Evolutionary conservation across 1,139 yeast genomes (phyloP), one percentile per base, ranked within the genome.

Genomic region (Pichiaceae sp.): DNA sequence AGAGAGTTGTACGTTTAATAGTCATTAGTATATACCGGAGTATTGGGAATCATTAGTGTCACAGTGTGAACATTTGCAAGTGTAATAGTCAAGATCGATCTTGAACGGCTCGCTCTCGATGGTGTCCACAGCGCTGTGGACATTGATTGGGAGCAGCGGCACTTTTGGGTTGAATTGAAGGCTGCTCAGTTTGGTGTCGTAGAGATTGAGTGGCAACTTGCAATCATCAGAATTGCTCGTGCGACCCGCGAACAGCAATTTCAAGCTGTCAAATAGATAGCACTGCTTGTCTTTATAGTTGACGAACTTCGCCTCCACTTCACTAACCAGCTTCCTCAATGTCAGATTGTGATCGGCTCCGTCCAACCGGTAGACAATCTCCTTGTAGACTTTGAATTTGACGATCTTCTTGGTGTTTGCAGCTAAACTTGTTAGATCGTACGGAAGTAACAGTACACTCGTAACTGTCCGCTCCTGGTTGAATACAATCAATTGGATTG

Each of bases 401-500:
- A 46, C 26, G 21, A 50, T 41, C 25, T 45, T 47, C 34, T 51
- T 50, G 23, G 38, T 37, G 32, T 49, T 44, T 18, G 38, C 37
- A 2, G 57, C 49, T 49, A 66, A 46, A 12, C 47, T 47, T 2
- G 57, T 37, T 24, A 65, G 42, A 39, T 66, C 60, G 42, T 63
- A 66, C n/a, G 65, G 62, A 16, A 67, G 45, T 21, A 64, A 40
- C 27, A 64, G 54, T 27, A 63, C 42, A 28, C 59, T 57, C 12
- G 61, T 57, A 2, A 64, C 60, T 2, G 66, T 63, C 34, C 56
- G 55, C 37, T 67, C 63, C 23, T 56, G 52, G 44, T 68, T 68
- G 40, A 58, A 62, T 4, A 66, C 51, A n/a, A 63, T 53, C 27
- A 68, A 42, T 43, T 67, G 72, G 4, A 68, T 42, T 35, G 57